Base-by-base conservation (phyloP, 75 land plant species). In the Pinus taeda region DNA sequence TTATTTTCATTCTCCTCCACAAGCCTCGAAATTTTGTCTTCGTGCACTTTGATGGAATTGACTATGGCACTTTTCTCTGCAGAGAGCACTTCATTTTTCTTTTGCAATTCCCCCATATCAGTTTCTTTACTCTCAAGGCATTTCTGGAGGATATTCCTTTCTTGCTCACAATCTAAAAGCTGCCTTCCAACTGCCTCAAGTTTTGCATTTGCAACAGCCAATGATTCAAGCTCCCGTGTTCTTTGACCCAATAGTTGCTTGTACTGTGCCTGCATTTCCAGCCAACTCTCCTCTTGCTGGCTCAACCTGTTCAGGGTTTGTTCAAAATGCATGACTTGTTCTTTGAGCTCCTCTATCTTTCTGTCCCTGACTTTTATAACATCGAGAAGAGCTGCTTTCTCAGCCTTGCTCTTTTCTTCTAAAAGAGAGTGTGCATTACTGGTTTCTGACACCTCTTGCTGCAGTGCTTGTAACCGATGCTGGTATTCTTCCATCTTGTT, bases 371-470 rank as follows among this genome's bases (percentile, higher is more conserved):
- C 81, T 62, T 61, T 77, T 74, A 74, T 53, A 3, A 26, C 15
- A 59, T 64, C 58, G 13, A 20, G 1, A 53, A 79, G 74, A 59
- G n/a, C 18, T 39, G 62, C 22, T 58, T 33, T 83, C 36, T 74
- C 78, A 36, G 57, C 39, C 53, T 67, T 30, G 42, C 79, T 74
- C 13, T 78, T 91, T 73, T 83, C 83, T 78, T 77, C 76, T 56
- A 75, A 71, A 9, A 84, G 71, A 29, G 29, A 59, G 72, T 85
- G 42, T 75, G 79, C 73, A 67, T 86, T 74, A 79, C 75, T 75
- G 45, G 87, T 78, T 67, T 60, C 77, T 71, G 83, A 90, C 30
- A 83, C 17, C 37, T 86, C 81, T 71, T 81, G 30, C 78, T 78
- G 69, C 61, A 65, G 30, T 15, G 73, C 72, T 49, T 64, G 79